Evolutionary conservation across 441 rosid genomes (phyloP).

Genomic region (Brassica balearica): DNA sequence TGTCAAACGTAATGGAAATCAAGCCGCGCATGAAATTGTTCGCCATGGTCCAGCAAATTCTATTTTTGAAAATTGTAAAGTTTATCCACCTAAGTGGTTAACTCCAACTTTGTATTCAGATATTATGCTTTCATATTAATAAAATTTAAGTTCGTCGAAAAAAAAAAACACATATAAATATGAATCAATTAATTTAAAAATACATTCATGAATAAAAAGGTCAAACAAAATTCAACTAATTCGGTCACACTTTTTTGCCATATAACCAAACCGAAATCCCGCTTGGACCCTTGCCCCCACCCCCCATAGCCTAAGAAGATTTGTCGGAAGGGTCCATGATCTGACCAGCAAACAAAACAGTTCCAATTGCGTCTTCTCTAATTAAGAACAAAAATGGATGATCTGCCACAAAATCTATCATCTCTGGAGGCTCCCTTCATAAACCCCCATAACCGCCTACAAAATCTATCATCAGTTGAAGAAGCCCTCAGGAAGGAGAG

Average conservation of each 20-base stretch:
- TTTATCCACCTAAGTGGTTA: background rate
- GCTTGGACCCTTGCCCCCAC: too few relatives aligned
- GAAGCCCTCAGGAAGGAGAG: conserved; percentile 4
- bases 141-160: background rate
- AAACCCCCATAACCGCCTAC: background rate
- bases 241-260: too few relatives aligned
- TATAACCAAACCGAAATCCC: too few relatives aligned
- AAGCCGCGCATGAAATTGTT: background rate
- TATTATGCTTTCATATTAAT: background rate
- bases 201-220: too few relatives aligned
- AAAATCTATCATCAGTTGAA: background rate
- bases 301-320: background rate
- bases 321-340: background rate
- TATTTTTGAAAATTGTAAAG: background rate
- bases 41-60: background rate
- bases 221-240: too few relatives aligned
- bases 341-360: conserved; percentile 5
- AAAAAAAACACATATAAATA: background rate
- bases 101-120: background rate
- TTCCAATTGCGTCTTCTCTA: background rate
- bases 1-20: background rate
- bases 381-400: background rate
- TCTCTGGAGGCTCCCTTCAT: background rate
- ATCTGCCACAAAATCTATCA: background rate
- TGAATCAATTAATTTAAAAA: too few relatives aligned